Base-by-base conservation (phyloP, 208 protist species). In the Phytomonas sp. region DNA sequence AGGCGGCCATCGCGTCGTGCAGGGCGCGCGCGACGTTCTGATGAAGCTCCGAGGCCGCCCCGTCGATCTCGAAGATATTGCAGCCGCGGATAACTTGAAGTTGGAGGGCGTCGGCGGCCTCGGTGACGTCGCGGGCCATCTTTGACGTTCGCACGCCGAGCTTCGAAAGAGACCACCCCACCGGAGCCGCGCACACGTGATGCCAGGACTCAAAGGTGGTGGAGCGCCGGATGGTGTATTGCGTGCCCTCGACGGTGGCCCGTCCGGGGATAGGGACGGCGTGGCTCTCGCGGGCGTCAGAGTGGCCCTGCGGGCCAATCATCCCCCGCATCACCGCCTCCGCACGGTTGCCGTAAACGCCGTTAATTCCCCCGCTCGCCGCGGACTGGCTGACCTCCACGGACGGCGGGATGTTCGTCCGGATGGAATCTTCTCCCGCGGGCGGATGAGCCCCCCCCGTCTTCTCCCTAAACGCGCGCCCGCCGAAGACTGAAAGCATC, bases 51-150 rank as follows among this genome's bases (percentile, higher is more conserved):
- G 87, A 86, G 42, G 83, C 85, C 26, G 82, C 80, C 60, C 85
- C 86, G 70, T 93, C 87, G n/a, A 95, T 84, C 73, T 95, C 90
- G 66, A 95, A 89, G 7, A 93, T 78, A 70, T 95, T 95, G 66
- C 87, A 93, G 29, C 89, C 89, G 66, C 93, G 92, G 71, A 95
- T 95, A 36, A 95, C 87, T 69, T 95, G 89, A 56, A 95, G 77
- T 78, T 95, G 89, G 36, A 95, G 65, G 63, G 89, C 89, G 75
- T 95, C 87, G n/a, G 87, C 80, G 12, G 89, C 84, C 70, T 95
- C 89, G 66, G 74, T 79, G 12, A 91, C 70, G 74, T 95, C 83
- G 74, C 91, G 86, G 2, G 82, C 81, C 87, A 95, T 93, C 76
- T 95, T 95, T 74, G 87, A 95, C 60, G 89, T 93, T 32, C 85